These are phyloP conservation scores for Penicillium argentinense DNA, from an alignment of 495 filamentous ascomycete species.

Conservation along the genomic window DNA sequence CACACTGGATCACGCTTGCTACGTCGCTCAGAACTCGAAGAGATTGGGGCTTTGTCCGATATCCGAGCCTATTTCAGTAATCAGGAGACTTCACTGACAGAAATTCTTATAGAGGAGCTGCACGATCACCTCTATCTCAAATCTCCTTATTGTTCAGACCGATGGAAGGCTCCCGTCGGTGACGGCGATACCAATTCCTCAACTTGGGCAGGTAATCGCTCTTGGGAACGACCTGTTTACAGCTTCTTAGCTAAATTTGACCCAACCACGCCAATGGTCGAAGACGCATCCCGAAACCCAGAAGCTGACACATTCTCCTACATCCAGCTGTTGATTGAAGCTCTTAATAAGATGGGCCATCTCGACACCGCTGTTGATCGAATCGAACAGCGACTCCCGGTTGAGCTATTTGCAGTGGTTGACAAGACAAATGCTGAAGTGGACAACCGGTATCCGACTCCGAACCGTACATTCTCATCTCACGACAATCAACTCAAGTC, in stretches of 20 bases:
- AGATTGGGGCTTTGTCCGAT: conserved; percentile 86
- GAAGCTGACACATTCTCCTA: conserved; percentile 95
- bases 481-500: conserved; percentile 39
- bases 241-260: conserved; percentile 79
- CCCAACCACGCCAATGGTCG: conserved; percentile 65
- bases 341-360: conserved; percentile 81
- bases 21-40: conserved; percentile 83
- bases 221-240: conserved; percentile 67
- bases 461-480: conserved; percentile 55
- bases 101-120: conserved; percentile 93
- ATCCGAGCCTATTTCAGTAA: conserved; percentile 85
- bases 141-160: conserved; percentile 90
- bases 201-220: conserved; percentile 26
- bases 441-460: conserved; percentile 81
- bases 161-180: conserved; percentile 70
- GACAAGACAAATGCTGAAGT: conserved; percentile 94
- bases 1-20: conserved; percentile 82
- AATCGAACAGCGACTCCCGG: conserved; percentile 88
- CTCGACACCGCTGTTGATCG: conserved; percentile 83
- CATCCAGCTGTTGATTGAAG: conserved; percentile 82
- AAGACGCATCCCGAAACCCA: conserved; percentile 87
- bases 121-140: conserved; percentile 98
- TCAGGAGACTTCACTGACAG: conserved; percentile 87
- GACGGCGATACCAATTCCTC: conserved; percentile 55
- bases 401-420: conserved; percentile 91